These are phyloP conservation scores for Candida verbasci DNA, from an alignment of 805 yeast genomes.

Conservation along the genomic window DNA sequence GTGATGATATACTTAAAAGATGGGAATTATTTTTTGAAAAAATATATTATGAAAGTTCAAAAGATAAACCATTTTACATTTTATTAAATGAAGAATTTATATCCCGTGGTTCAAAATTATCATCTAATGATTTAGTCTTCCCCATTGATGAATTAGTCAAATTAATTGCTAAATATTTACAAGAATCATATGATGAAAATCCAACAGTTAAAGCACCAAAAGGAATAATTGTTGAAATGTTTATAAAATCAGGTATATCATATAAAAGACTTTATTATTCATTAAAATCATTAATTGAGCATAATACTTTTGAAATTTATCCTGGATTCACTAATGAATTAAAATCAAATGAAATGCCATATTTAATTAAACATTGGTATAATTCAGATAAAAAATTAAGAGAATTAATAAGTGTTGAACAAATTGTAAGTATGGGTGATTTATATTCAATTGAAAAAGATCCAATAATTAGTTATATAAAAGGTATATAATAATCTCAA, in stretches of 20 bases:
- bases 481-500: slow-evolving; percentile 11
- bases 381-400: slow-evolving; percentile 58
- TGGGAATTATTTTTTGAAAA: slow-evolving; percentile 74
- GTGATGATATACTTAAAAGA: slow-evolving; percentile 74
- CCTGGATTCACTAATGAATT: slow-evolving; percentile 39
- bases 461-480: slow-evolving; percentile 42
- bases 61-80: slow-evolving; percentile 36
- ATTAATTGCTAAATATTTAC: slow-evolving; percentile 54
- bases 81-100: slow-evolving; percentile 36
- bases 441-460: slow-evolving; percentile 50
- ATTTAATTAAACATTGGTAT: slow-evolving; percentile 66
- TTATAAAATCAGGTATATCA: slow-evolving; percentile 59
- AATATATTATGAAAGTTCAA: slow-evolving; percentile 26
- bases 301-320: slow-evolving; percentile 50
- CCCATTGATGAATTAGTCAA: slow-evolving; percentile 72
- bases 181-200: slow-evolving; percentile 31
- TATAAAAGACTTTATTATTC: slow-evolving; percentile 63
- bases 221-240: slow-evolving; percentile 60
- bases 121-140: slow-evolving; percentile 71
- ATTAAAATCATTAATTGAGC: slow-evolving; percentile 58
- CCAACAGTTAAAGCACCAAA: slow-evolving; percentile 35
- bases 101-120: slow-evolving; percentile 58
- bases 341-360: slow-evolving; percentile 52
- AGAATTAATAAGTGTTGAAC: slow-evolving; percentile 48
- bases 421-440: slow-evolving; percentile 35